These are phyloP conservation scores for Clohesyomyces aquaticus DNA, from an alignment of 495 filamentous ascomycete species.

Conservation along the genomic window DNA sequence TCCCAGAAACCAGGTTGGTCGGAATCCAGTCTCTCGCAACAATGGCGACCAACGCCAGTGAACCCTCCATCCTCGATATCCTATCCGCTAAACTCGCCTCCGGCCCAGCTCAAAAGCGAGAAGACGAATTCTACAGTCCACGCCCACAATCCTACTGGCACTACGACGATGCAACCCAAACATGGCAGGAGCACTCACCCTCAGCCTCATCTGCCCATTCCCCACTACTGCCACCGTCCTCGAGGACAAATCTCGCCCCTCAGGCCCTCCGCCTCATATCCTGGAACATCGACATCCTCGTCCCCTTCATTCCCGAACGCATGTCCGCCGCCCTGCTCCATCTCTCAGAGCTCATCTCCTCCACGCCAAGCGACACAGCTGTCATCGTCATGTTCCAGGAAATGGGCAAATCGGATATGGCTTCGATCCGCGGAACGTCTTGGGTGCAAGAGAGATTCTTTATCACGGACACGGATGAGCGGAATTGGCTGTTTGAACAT, in stretches of 20 bases:
- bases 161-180: slow-evolving; percentile 11
- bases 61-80: slow-evolving; percentile 1
- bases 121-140: slow-evolving; percentile 26
- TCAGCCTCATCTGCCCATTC: not conserved
- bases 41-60: slow-evolving; percentile 2
- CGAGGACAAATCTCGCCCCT: not conserved
- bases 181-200: slow-evolving; percentile 19
- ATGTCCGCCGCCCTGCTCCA: slow-evolving; percentile 53
- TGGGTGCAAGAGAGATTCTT: slow-evolving; percentile 55
- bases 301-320: slow-evolving; percentile 44
- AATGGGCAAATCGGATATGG: slow-evolving; percentile 51
- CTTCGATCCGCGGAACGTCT: slow-evolving; percentile 43
- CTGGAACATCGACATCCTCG: slow-evolving; percentile 61
- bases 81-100: not conserved
- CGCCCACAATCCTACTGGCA: slow-evolving; percentile 35
- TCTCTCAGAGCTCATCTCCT: slow-evolving; percentile 43
- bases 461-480: slow-evolving; percentile 52
- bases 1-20: too few species aligned
- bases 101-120: slow-evolving; percentile 1
- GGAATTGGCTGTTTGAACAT: slow-evolving; percentile 42
- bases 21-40: not conserved
- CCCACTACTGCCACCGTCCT: not conserved
- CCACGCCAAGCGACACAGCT: slow-evolving; percentile 25
- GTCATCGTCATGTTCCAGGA: slow-evolving; percentile 58
- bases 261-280: slow-evolving; percentile 34